Conservation (phyloP, 768 basidiomycete genomes). For the Boletus fagicola region DNA sequence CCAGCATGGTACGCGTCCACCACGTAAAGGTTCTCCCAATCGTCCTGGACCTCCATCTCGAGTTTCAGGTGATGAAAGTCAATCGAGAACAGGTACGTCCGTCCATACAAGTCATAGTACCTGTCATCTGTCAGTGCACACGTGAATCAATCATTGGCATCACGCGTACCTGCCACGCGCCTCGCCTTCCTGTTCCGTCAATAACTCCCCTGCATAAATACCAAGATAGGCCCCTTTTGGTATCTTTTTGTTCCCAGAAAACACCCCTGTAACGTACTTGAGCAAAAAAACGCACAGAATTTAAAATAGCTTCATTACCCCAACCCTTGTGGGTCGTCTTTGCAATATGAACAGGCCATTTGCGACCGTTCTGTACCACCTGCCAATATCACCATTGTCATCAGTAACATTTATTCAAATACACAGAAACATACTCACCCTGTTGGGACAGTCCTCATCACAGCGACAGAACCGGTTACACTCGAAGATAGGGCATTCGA, state of each 20-base stretch:
- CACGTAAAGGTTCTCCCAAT: slow-evolving; percentile 42
- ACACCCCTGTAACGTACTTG: slow-evolving; percentile 53
- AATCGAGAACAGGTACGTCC: slow-evolving; percentile 80
- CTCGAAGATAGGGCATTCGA: slow-evolving; percentile 72
- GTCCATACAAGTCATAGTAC: slow-evolving; percentile 68
- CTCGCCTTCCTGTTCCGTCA: slow-evolving; percentile 68
- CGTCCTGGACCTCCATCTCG: slow-evolving; percentile 25
- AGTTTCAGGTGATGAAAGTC: slow-evolving; percentile 69
- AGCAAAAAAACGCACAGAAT: background rate
- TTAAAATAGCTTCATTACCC: slow-evolving; percentile 48
- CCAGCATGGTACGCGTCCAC: slow-evolving; percentile 90
- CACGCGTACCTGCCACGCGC: slow-evolving; percentile 61
- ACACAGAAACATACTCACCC: slow-evolving; percentile 44
- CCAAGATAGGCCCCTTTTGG: slow-evolving; percentile 71
- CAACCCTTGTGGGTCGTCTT: slow-evolving; percentile 81
- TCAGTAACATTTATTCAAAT: background rate
- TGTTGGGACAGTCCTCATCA: slow-evolving; percentile 75
- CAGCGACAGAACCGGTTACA: slow-evolving; percentile 84
- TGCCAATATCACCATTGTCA: slow-evolving; percentile 26
- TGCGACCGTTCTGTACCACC: slow-evolving; percentile 84
- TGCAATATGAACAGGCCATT: slow-evolving; percentile 56
- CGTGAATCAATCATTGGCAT: too few relatives aligned
- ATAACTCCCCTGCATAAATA: slow-evolving; percentile 80
- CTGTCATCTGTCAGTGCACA: slow-evolving; percentile 36
- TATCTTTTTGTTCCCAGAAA: slow-evolving; percentile 64